A percentile compares a stretch with the other conserved stretches of the same genome.
phyloP scores from a whole-genome alignment of 2,329 filamentous ascomycete genomes.

The Zymoseptoria crescenta region DNA sequence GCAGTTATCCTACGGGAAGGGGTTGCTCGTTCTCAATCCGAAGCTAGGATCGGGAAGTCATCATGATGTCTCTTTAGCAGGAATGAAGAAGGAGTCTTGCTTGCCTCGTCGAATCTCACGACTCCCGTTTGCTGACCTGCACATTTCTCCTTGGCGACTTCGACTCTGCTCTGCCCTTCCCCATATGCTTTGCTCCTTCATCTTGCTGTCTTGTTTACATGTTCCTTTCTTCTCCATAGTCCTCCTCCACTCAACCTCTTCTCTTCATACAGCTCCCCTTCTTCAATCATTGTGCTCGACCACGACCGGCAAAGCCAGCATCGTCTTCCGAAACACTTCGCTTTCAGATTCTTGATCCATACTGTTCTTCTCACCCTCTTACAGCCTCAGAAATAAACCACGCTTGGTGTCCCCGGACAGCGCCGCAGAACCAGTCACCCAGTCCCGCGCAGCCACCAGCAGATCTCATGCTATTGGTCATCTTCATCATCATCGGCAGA shows the following conservation, averaged over 20 bases:
- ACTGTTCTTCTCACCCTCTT: not conserved
- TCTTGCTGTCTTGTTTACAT: too few species aligned
- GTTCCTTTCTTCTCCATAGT: too few species aligned
- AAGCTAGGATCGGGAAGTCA: too few species aligned
- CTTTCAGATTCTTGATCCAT: not conserved
- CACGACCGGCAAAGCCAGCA: not conserved
- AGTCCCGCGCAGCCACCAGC: not conserved
- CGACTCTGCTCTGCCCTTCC: too few species aligned
- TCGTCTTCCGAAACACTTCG: not conserved
- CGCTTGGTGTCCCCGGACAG: not conserved
- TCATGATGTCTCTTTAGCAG: too few species aligned
- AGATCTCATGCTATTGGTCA: not conserved
- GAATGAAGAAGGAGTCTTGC: too few species aligned
- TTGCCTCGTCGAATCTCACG: too few species aligned
- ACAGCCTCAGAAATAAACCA: not conserved
- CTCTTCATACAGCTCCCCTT: not conserved
- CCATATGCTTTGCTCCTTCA: too few species aligned
- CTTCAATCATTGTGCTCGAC: not conserved
- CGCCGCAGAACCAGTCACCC: not conserved
- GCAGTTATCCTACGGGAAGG: not conserved
- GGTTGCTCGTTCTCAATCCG: not conserved
- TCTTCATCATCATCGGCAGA: not conserved
- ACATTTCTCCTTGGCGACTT: too few species aligned
- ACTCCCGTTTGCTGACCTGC: too few species aligned
- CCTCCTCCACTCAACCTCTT: too few species aligned